phyloP scores from a whole-genome alignment of 2,329 filamentous ascomycete genomes.

The Fusarium redolens region DNA sequence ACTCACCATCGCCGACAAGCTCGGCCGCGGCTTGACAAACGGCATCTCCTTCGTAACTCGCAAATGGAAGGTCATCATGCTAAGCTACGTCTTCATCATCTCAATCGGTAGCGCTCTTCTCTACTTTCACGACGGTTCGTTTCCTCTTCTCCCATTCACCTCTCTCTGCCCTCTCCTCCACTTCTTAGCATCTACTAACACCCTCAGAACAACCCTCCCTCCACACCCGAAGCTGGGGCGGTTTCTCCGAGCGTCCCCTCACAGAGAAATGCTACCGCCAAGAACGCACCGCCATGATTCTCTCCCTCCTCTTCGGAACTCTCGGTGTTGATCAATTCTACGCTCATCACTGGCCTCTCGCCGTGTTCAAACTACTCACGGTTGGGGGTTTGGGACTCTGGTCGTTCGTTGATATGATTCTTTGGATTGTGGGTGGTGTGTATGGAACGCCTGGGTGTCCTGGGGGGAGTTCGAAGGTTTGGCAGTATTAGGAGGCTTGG shows the following conservation, averaged over 20 bases:
- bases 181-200: background rate
- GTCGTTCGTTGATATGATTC: slow-evolving; percentile 32
- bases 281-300: slow-evolving; percentile 38
- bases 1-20: slow-evolving; percentile 15
- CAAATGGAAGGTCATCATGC: slow-evolving; percentile 8
- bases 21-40: slow-evolving; percentile 13
- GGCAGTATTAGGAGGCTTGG: slow-evolving; percentile 7
- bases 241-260: slow-evolving; percentile 24
- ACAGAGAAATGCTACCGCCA: slow-evolving; percentile 35
- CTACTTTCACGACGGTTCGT: slow-evolving; percentile 1
- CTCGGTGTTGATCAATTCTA: slow-evolving; percentile 38
- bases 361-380: slow-evolving; percentile 36
- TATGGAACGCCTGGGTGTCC: slow-evolving; percentile 39
- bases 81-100: slow-evolving; percentile 16
- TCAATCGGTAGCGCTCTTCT: slow-evolving; percentile 11
- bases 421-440: slow-evolving; percentile 41
- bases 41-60: slow-evolving; percentile 3
- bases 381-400: slow-evolving; percentile 31
- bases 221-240: slow-evolving; percentile 29
- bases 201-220: background rate
- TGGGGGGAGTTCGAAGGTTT: slow-evolving; percentile 23
- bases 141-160: too few species aligned
- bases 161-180: background rate
- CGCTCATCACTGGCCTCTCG: slow-evolving; percentile 31
- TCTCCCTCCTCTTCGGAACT: slow-evolving; percentile 17